A percentile compares a stretch with the other conserved stretches of the same genome.
These are phyloP conservation scores for Dactylellina drechsleri DNA, from an alignment of 2,329 filamentous ascomycete species.

Conservation along the genomic window DNA sequence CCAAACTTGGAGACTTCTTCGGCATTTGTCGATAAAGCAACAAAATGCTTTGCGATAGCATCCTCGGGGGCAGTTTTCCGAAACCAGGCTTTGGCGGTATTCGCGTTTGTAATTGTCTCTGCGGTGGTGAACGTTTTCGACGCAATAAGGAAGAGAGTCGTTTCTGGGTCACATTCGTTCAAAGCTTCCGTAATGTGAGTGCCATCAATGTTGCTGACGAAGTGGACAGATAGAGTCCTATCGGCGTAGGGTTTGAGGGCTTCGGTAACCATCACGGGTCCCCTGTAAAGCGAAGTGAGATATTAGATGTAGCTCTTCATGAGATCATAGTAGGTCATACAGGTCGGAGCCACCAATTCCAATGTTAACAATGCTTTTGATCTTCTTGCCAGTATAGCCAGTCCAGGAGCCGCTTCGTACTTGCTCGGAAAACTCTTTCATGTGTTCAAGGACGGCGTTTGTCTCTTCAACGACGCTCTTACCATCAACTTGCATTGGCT, in stretches of 20 bases:
- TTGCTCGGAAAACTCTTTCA: slow-evolving; percentile 97
- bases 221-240: slow-evolving; percentile 87
- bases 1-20: slow-evolving; percentile 96
- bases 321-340: slow-evolving; percentile 67
- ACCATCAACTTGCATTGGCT: slow-evolving; percentile 68
- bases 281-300: slow-evolving; percentile 67
- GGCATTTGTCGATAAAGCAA: slow-evolving; percentile 96
- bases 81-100: slow-evolving; percentile 97
- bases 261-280: slow-evolving; percentile 98
- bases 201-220: slow-evolving; percentile 99
- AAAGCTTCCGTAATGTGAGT: slow-evolving; percentile 97
- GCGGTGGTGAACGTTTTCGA: slow-evolving; percentile 99
- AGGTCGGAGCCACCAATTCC: slow-evolving; percentile 98
- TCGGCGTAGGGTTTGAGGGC: slow-evolving; percentile 94
- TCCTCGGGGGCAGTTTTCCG: slow-evolving; percentile 78
- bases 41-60: slow-evolving; percentile 96
- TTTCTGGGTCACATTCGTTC: slow-evolving; percentile 88
- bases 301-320: neutral
- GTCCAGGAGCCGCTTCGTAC: slow-evolving; percentile 96
- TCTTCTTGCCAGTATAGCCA: slow-evolving; percentile 95
- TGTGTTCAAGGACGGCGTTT: slow-evolving; percentile 90
- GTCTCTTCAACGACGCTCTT: slow-evolving; percentile 90
- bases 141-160: slow-evolving; percentile 96
- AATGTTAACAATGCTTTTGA: slow-evolving; percentile 95
- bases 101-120: slow-evolving; percentile 96